Base-by-base conservation (phyloP, 495 filamentous ascomycete species). In the Barbatosphaeria neglecta region DNA sequence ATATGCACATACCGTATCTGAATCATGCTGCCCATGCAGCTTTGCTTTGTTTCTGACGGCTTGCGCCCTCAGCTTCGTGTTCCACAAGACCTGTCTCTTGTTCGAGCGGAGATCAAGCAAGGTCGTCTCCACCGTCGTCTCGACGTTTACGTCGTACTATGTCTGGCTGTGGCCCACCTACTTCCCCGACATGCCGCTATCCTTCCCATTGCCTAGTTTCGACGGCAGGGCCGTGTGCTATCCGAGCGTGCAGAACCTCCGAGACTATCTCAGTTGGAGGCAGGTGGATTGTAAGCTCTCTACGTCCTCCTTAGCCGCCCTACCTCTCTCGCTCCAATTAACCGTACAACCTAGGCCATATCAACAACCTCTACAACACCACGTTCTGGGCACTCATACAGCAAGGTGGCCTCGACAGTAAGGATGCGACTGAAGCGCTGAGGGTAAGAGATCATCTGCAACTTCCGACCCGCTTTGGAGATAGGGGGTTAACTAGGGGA, bases 341-440 rank as follows among this genome's bases (percentile, higher is more conserved):
- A 16, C 46, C 54, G 6, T 53, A 28, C 23, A 43, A 35, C 18
- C 1, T 48, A 90, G 87, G 87, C 57, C 92, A 98, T 62, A 90
- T 98, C 54, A 98, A 98, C 63, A 98, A 98, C 58, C 73, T 97
- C 15, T 96, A 95, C 63, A 98, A 98, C 56, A 98, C 92, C 1
- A 90, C 88, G 0, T 97, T 96, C 59, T 97, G 92, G 92, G 73
- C 82, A 0, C 70, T 97, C 56, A 82, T 96, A 20, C 75, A 82
- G 44, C 67, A 78, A 37, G 90, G 88, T 0, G 84, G 82, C 0
- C 76, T 92, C 70, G 78, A 75, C 41, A 72, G 74, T 8, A 81
- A 75, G 17, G 80, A 86, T 53, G 92, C 92, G 0, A 92, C 95
- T 60, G 73, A 81, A 54, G 76, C 74, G 43, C 70, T 97, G 22